Evolutionary conservation across 805 yeast species (phyloP), one percentile per base, ranked within the genome.

Genomic region (Diddensiella caesifluorescens): DNA sequence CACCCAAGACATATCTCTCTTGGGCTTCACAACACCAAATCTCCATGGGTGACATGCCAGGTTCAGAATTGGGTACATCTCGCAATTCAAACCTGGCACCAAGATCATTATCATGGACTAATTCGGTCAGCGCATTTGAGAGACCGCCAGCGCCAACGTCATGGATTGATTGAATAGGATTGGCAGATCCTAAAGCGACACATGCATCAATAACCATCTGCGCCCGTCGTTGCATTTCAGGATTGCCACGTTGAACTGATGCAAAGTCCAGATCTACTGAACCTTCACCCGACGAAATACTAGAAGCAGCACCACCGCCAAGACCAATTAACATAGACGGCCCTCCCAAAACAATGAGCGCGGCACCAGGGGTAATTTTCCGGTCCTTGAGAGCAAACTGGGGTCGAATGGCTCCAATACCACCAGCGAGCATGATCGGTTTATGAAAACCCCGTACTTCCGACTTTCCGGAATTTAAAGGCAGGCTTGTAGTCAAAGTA

Each of bases 131-230:
- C 5, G 98, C 99, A 57, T 92, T 92, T 16, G 97, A 88, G 51
- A 92, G 71, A 38, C 99, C 99, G 64, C 99, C 99, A 37, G 99
- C 99, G 65, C 99, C 99, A 35, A 92, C 98, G 67, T 92, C 99
- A 63, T 92, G 99, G 55, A 92, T 84, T 28, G 94, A 88, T 65
- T 89, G 92, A 51, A 92, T 85, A 39, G 97, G 97, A 56, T 75
- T 78, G 23, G 53, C 50, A 45, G 70, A 73, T 38, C 95, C 95
- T 40, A 85, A 70, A 2, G 95, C 80, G 32, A 80, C 80, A 74
- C 99, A 92, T 13, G 94, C 79, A 63, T 90, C 95, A 51, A 92
- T 90, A 33, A 92, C 99, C 73, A 87, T 92, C 67, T 92, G 99
- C 22, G 97, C 96, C 62, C 99, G 83, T 69, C 98, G 85, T 69